Base-by-base conservation (phyloP, 441 rosid genomes). In the Erodium moschatum region DNA sequence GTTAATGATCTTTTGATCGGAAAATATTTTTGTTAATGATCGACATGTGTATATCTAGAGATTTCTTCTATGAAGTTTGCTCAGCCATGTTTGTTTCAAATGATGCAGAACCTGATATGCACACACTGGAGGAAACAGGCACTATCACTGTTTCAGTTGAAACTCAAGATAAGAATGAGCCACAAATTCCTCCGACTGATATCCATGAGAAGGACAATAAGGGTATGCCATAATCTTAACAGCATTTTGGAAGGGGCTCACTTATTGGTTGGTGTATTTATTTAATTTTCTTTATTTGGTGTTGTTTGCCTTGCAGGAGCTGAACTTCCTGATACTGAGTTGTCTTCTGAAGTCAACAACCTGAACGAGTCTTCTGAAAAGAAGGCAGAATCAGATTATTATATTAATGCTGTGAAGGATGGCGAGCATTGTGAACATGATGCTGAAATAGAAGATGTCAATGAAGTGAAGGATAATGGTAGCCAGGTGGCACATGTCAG, bases 81-180 rank as follows among this genome's bases (percentile, higher is more conserved):
- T 52, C 60, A 15, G 60, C 60, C 1, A 0, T 35, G 2, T 6
- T 3, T 5, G 33, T 52, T 16, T 33, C n/a, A 21, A 65, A 42
- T 68, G 21, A 64, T 72, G 74, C 81, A 83, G 85, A 54, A 75
- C 61, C 67, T 70, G 74, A 77, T 60, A 50, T 38, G 13, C 19
- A 67, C 71, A 73, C 3, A 35, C 16, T 66, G 12, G 64, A 13
- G 69, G 29, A 68, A 58, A 42, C 67, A 24, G 66, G 65, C 44
- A 5, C 35, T 33, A 44, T n/a, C 72, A 58, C 74, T 21, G 74
- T 50, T 24, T 33, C 74, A 42, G 70, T 69, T 21, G 60, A 18
- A 42, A 33, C 60, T 44, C 60, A 20, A 29, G 60, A 69, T 69
- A 70, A 60, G 70, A 62, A 31, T 31, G 48, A 74, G 70, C 58